Evolutionary conservation across 495 filamentous ascomycete species (phyloP), one percentile per base, ranked within the genome.

Genomic region (Aspergillus sparsus): DNA sequence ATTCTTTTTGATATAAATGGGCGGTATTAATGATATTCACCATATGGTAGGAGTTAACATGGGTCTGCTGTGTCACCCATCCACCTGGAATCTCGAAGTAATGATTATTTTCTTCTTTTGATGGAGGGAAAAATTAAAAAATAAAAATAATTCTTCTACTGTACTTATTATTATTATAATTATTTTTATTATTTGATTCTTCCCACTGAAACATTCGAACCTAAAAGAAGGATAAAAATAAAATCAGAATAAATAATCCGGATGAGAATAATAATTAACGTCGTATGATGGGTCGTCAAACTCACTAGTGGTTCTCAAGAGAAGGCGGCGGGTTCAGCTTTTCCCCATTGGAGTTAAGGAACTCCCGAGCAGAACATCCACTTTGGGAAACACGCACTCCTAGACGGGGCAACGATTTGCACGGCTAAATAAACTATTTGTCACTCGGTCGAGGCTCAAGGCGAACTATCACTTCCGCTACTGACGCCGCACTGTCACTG

Each of bases 41-140:
- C 58, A 61, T 49, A 49, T 57, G 52, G 31, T 49, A 55, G 45
- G 41, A 57, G 49, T 57, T 41, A 59, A 52, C 46, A 45, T 55
- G 42, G 47, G 21, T 27, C 56, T 59, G 55, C 41, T 35, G 65
- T 67, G 61, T 64, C 61, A 67, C 65, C 58, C 58, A 56, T 47
- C 35, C 47, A 54, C 46, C 42, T 41, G 55, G 58, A 57, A n/a
- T 5, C 11, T 47, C 5, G 1, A 47, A 16, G 44, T 16, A 39
- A 37, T 37, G n/a, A 56, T 36, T 35, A 7, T 9, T 15, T 34
- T 5, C 18, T 13, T 34, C 39, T 35, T 47, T 10, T 27, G 21
- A 32, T 34, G 33, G 21, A 27, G 21, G 21, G 21, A 3, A 27
- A 27, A n/a, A n/a, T n/a, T n/a, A n/a, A n/a, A n/a, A n/a, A n/a